phyloP scores from a whole-genome alignment of 139 green algal genomes.

The Chlorella sp. region DNA sequence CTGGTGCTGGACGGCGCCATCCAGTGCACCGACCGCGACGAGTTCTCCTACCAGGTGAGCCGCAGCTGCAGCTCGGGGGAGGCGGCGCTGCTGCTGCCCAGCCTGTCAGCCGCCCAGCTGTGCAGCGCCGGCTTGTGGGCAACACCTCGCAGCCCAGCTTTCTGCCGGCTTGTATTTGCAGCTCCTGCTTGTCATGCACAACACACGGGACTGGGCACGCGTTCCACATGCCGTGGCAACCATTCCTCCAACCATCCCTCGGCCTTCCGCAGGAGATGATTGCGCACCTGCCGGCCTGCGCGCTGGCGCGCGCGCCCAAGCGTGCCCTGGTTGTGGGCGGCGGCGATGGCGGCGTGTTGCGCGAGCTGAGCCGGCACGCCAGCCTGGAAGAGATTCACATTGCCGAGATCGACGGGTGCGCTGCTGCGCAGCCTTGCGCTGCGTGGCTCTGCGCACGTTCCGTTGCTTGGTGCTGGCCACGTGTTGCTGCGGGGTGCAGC shows the following conservation, averaged over 20 bases:
- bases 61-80: not conserved
- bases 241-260: not conserved
- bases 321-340: conserved; percentile 96
- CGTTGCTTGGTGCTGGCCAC: not conserved
- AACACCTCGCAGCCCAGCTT: not conserved
- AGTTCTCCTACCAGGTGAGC: conserved; percentile 88
- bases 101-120: not conserved
- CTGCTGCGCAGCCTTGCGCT: not conserved
- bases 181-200: no score
- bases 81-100: not conserved
- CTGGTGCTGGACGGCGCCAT: conserved; percentile 98
- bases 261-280: conserved; percentile 94
- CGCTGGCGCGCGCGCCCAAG: conserved; percentile 65
- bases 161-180: not conserved
- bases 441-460: not conserved
- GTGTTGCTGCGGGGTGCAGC: not conserved
- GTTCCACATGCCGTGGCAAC: no score
- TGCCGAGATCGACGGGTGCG: conserved; percentile 93
- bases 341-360: conserved; percentile 96
- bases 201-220: no score
- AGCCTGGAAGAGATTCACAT: conserved; percentile 92
- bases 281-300: conserved; percentile 91
- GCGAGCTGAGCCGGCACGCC: conserved; percentile 86
- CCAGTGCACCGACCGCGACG: conserved; percentile 95
- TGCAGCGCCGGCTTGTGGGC: not conserved